phyloP scores from a whole-genome alignment of 306 rosid genomes.

The Vachellia pachyceras region DNA sequence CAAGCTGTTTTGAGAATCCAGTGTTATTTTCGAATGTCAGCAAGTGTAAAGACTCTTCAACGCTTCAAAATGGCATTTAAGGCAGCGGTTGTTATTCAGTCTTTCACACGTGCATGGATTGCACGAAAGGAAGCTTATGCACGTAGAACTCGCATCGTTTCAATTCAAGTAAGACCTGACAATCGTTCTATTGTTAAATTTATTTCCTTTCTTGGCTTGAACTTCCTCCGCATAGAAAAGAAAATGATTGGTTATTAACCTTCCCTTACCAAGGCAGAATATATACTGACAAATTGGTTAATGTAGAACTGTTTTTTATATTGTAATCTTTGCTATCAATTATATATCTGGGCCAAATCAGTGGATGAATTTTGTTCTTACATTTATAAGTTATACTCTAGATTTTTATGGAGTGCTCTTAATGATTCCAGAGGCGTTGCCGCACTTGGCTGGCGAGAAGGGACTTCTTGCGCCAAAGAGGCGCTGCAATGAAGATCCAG shows the following conservation, averaged over 20 bases:
- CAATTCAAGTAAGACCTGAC: slow-evolving; percentile 72
- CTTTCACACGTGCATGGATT: slow-evolving; percentile 70
- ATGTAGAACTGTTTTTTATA: neutral
- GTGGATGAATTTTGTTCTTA: slow-evolving; percentile 21
- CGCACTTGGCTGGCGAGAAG: slow-evolving; percentile 71
- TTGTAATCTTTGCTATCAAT: neutral
- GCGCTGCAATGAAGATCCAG: slow-evolving; percentile 66
- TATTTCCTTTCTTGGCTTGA: slow-evolving; percentile 15
- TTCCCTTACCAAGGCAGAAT: slow-evolving; percentile 5
- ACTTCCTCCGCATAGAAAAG: slow-evolving; percentile 1
- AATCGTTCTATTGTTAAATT: slow-evolving; percentile 22
- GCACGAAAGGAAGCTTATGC: slow-evolving; percentile 56
- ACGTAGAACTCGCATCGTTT: slow-evolving; percentile 54
- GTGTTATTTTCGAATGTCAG: slow-evolving; percentile 67
- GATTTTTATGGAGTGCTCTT: slow-evolving; percentile 28
- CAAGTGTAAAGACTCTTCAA: slow-evolving; percentile 59
- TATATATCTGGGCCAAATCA: slow-evolving; percentile 25
- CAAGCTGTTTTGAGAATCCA: slow-evolving; percentile 68
- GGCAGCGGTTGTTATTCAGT: slow-evolving; percentile 71
- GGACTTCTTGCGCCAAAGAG: slow-evolving; percentile 55
- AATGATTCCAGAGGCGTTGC: slow-evolving; percentile 62
- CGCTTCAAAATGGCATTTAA: slow-evolving; percentile 46
- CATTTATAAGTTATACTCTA: slow-evolving; percentile 11
- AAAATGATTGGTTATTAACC: neutral
- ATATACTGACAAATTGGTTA: slow-evolving; percentile 13